Conservation (phyloP, 768 basidiomycete genomes). For the Ramaria sp. region DNA sequence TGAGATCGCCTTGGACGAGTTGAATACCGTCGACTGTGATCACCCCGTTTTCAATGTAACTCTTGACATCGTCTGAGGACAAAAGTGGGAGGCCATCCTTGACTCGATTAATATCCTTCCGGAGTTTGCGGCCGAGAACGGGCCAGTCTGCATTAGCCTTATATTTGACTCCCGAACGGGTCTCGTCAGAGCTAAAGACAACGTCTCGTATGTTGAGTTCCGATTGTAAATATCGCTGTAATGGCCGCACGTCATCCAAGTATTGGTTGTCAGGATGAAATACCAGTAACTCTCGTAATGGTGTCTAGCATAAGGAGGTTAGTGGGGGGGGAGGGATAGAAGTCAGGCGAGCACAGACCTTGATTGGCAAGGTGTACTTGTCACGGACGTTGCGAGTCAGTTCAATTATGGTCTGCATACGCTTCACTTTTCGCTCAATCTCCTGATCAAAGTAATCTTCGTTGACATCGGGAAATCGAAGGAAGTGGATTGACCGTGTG, state of each 20-base stretch:
- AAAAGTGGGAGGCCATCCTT: slow-evolving; percentile 77
- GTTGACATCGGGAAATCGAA: slow-evolving; percentile 87
- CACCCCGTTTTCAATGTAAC: slow-evolving; percentile 61
- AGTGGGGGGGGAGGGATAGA: neutral
- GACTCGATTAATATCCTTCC: slow-evolving; percentile 84
- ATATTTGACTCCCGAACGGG: slow-evolving; percentile 78
- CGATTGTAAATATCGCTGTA: slow-evolving; percentile 83
- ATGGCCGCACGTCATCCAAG: slow-evolving; percentile 71
- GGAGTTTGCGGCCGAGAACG: slow-evolving; percentile 86
- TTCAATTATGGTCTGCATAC: slow-evolving; percentile 94
- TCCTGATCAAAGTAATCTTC: slow-evolving; percentile 90
- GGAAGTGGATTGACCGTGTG: slow-evolving; percentile 88
- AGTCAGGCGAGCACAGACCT: slow-evolving; percentile 39
- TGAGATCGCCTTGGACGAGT: slow-evolving; percentile 81
- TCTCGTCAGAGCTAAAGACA: slow-evolving; percentile 82
- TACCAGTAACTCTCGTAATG: slow-evolving; percentile 82
- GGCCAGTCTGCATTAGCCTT: slow-evolving; percentile 90
- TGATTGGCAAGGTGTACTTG: slow-evolving; percentile 74
- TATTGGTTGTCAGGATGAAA: slow-evolving; percentile 86
- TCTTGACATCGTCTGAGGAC: slow-evolving; percentile 73
- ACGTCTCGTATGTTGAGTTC: slow-evolving; percentile 93
- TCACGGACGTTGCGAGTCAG: slow-evolving; percentile 84
- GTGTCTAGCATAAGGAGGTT: slow-evolving; percentile 43
- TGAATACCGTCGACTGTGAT: slow-evolving; percentile 83
- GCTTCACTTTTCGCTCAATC: slow-evolving; percentile 88